Percentiles rank a stretch among this genome's conserved stretches.
These are phyloP conservation scores for Combretum micranthum DNA, from an alignment of 345 rosid genomes.

Conservation along the genomic window DNA sequence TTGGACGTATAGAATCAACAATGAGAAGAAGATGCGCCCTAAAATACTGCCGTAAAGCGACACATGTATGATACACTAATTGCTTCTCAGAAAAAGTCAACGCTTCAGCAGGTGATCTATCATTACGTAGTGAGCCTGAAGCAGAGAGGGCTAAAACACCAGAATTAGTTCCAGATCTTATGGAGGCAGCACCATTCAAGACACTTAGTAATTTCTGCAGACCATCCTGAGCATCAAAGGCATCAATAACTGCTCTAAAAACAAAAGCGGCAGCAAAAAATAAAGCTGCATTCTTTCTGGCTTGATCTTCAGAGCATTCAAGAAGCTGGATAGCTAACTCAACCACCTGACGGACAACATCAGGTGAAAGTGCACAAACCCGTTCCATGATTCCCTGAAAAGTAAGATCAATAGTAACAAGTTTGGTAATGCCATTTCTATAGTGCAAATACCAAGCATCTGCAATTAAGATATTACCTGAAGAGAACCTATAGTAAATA, in stretches of 20 bases:
- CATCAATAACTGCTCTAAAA: constrained; percentile 92
- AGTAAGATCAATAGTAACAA: constrained; percentile 3
- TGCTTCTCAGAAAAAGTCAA: constrained; percentile 93
- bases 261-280: constrained; percentile 97
- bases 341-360: constrained; percentile 72
- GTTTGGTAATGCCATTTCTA: no score
- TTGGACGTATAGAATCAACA: constrained; percentile 86
- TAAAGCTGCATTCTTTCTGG: constrained; percentile 85
- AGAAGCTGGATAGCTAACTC: constrained; percentile 85
- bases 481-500: constrained; percentile 80
- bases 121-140: constrained; percentile 49
- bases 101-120: constrained; percentile 76
- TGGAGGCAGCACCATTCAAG: constrained; percentile 76
- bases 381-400: constrained; percentile 97
- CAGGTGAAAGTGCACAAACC: constrained; percentile 89
- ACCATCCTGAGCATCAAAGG: constrained; percentile 90
- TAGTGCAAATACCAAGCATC: no score
- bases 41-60: constrained; percentile 94
- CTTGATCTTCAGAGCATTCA: constrained; percentile 78
- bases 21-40: constrained; percentile 93
- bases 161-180: constrained; percentile 83
- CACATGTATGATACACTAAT: constrained; percentile 88
- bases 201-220: constrained; percentile 72
- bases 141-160: constrained; percentile 36
- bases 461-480: constrained; percentile 45